phyloP scores from a whole-genome alignment of 2,329 filamentous ascomycete genomes.

The Sporothrix mexicana region DNA sequence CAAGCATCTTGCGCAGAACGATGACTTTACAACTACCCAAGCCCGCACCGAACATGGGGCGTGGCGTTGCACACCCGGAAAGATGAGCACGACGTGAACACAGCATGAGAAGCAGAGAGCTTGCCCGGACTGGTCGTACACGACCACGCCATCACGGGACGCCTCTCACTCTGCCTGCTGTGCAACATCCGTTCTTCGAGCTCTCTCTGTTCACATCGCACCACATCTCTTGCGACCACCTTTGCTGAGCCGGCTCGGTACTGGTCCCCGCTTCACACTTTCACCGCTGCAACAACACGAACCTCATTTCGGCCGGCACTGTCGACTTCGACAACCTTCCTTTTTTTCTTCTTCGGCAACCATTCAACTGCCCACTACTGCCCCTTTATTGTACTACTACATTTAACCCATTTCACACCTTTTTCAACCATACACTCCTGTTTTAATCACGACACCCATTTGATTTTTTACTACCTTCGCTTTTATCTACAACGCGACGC shows the following conservation, averaged over 20 bases:
- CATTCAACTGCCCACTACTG: neutral
- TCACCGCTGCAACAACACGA: neutral
- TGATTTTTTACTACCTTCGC: neutral
- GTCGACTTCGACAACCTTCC: neutral
- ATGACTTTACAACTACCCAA: conserved; percentile 2
- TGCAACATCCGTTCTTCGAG: neutral
- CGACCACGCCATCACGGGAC: neutral
- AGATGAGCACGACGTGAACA: neutral
- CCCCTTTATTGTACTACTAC: conserved; percentile 8
- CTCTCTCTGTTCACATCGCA: neutral
- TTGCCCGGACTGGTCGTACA: conserved; percentile 2
- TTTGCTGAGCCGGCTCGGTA: conserved; percentile 31
- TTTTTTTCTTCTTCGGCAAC: neutral
- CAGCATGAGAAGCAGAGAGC: neutral
- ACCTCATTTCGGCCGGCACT: neutral
- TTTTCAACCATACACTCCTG: conserved; percentile 38
- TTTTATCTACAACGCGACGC: neutral
- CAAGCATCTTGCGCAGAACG: neutral
- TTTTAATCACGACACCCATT: conserved; percentile 40
- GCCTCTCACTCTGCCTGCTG: neutral
- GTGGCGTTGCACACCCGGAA: conserved; percentile 13
- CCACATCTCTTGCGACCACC: neutral
- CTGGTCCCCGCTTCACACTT: neutral
- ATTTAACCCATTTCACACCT: conserved; percentile 34
- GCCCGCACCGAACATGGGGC: conserved; percentile 2